Conservation (phyloP, 805 yeast genomes). For the Zygosaccharomyces lentus region DNA sequence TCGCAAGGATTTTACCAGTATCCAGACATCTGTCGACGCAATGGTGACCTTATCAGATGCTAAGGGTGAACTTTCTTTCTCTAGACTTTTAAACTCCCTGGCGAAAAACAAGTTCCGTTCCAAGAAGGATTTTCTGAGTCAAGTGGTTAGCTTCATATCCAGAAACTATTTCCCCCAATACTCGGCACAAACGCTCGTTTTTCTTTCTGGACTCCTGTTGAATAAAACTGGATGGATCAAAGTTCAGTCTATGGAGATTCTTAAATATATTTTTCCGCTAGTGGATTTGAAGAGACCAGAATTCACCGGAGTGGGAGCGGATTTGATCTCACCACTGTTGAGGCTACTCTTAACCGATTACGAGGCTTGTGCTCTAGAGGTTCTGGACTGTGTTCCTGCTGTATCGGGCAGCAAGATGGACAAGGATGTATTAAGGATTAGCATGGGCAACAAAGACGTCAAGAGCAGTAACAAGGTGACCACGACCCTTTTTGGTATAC, state of each 20-base stretch:
- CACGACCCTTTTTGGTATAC: constrained; percentile 89
- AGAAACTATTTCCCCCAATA: constrained; percentile 66
- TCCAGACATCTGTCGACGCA: constrained; percentile 49
- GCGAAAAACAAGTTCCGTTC: constrained; percentile 78
- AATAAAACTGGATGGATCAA: constrained; percentile 79
- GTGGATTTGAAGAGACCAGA: constrained; percentile 74
- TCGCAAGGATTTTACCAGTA: constrained; percentile 47
- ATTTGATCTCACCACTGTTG: constrained; percentile 82
- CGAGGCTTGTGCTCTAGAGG: constrained; percentile 86
- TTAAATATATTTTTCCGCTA: constrained; percentile 69
- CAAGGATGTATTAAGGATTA: constrained; percentile 85
- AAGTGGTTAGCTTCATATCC: constrained; percentile 67
- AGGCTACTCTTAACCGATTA: constrained; percentile 75
- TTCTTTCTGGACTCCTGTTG: constrained; percentile 71
- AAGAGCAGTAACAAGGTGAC: constrained; percentile 80
- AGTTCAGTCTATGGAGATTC: constrained; percentile 68
- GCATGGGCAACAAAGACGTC: constrained; percentile 75
- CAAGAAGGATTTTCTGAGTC: constrained; percentile 84
- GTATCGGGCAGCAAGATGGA: constrained; percentile 92
- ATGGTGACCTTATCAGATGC: constrained; percentile 59
- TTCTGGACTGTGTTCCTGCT: constrained; percentile 74
- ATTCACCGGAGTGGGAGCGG: constrained; percentile 90
- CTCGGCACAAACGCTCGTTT: constrained; percentile 69
- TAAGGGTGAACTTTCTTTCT: constrained; percentile 51
- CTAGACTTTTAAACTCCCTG: constrained; percentile 71